Base-by-base conservation (phyloP, 106 monocot genomes). In the Dactylorhiza incarnata region DNA sequence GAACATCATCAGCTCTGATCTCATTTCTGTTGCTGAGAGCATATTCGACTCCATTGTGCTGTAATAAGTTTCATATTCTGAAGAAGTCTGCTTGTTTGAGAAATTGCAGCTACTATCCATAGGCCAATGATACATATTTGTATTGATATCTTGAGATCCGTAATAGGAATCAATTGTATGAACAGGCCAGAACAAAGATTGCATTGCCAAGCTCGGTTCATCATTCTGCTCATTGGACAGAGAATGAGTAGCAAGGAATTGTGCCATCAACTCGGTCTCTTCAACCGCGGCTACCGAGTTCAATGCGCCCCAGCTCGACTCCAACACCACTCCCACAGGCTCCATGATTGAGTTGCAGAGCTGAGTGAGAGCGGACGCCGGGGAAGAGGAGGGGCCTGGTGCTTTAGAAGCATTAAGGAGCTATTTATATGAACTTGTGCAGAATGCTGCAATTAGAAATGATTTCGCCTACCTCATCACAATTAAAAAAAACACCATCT, bases 251-350 rank as follows among this genome's bases (percentile, higher is more conserved):
- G 78, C 78, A 48, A 81, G 72, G 77, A 84, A 45, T 43, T 84
- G 87, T 7, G 84, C 75, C 78, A 87, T 75, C 22, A 78, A 25
- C 67, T 87, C 87, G 22, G 79, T 84, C 62, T 87, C 84, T 37
- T 84, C 80, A 1, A 67, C 43, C 22, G 73, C 37, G 63, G 73
- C 61, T 54, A 63, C n/a, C 1, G 80, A 48, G 78, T 81, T 70
- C 17, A 78, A 72, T 0, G 81, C 75, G 43, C 67, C 75, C 86
- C 83, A 84, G 72, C 47, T 79, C 19, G 76, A 65, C 68, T 82
- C 82, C 13, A 80, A 71, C 25, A 67, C 61, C 50, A 48, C 73
- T 55, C 77, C 76, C 26, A 63, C 49, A 20, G 45, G 9, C 76
- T 76, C 79, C 82, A 76, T 79, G 53, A 54, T 23, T 0, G 45